Conservation (phyloP, 1,284 basidiomycete species). For the Irpex rosettiformis region DNA sequence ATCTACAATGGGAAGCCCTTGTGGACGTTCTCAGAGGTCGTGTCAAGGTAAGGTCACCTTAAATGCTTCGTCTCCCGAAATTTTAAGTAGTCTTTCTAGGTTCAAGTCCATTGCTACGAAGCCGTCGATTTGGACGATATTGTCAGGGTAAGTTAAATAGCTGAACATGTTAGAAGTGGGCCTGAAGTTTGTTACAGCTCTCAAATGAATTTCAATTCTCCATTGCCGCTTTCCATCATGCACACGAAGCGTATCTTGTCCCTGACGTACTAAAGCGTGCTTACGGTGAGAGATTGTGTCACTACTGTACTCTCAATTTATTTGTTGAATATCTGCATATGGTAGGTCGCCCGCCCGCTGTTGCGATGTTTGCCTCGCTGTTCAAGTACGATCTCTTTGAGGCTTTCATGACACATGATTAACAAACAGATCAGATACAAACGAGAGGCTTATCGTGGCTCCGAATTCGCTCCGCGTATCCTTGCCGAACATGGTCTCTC, state of each 20-base stretch:
- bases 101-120: conserved; percentile 74
- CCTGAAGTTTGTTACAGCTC: conserved; percentile 19
- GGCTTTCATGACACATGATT: too few relatives aligned
- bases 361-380: conserved; percentile 56
- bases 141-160: conserved; percentile 43
- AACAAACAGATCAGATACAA: conserved; percentile 50
- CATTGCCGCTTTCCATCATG: conserved; percentile 54
- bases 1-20: conserved; percentile 77
- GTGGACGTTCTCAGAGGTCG: conserved; percentile 79
- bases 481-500: conserved; percentile 62
- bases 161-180: neutral
- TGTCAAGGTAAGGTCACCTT: conserved; percentile 69
- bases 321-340: conserved; percentile 3
- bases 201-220: conserved; percentile 49
- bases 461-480: conserved; percentile 75
- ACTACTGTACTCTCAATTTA: neutral
- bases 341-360: conserved; percentile 40
- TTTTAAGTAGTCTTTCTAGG: conserved; percentile 27
- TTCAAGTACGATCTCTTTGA: conserved; percentile 24
- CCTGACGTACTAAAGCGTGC: conserved; percentile 52
- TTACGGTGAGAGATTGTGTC: conserved; percentile 40
- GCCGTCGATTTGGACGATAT: conserved; percentile 76
- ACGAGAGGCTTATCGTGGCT: conserved; percentile 74
- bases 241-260: conserved; percentile 56
- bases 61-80: neutral